These are phyloP conservation scores for Colletotrichum sp. DNA, from an alignment of 2,329 filamentous ascomycete species.

Conservation along the genomic window DNA sequence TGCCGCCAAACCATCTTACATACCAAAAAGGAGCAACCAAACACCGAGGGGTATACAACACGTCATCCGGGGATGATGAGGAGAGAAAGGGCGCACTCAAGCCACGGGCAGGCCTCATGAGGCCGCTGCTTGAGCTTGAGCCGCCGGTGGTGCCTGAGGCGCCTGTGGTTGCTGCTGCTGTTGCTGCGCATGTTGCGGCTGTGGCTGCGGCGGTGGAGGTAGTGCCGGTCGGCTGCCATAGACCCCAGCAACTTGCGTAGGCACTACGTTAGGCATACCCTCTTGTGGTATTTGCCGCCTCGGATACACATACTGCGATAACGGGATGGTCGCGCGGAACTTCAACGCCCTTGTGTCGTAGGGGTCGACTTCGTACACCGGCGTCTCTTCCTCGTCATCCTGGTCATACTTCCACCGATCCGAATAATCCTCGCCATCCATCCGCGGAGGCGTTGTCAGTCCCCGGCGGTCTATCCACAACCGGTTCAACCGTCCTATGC, in stretches of 20 bases:
- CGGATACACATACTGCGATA: conserved; percentile 47
- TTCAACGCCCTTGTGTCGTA: conserved; percentile 64
- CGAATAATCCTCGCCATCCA: conserved; percentile 47
- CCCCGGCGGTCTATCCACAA: conserved; percentile 88
- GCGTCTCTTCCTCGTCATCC: conserved; percentile 81
- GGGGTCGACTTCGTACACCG: conserved; percentile 78
- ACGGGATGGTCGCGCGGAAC: conserved; percentile 64
- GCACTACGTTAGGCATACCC: conserved; percentile 20
- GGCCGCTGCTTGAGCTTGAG: conserved; percentile 5
- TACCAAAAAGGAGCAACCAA: conserved; percentile 16
- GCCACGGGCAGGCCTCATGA: neutral
- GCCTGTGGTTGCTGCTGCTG: conserved; percentile 25
- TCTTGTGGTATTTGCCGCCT: conserved; percentile 38
- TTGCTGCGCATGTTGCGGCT: conserved; percentile 22
- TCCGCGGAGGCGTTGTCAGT: conserved; percentile 57
- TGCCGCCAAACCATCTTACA: conserved; percentile 6
- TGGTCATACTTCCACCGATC: conserved; percentile 89
- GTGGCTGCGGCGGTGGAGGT: conserved; percentile 21
- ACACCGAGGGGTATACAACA: conserved; percentile 22
- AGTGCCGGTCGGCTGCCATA: conserved; percentile 22
- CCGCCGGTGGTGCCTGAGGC: conserved; percentile 1
- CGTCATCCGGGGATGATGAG: conserved; percentile 8
- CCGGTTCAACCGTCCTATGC: conserved; percentile 83
- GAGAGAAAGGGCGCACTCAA: conserved; percentile 1
- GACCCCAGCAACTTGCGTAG: conserved; percentile 1